phyloP scores from a whole-genome alignment of 441 rosid genomes.

The Eruca vesicaria region DNA sequence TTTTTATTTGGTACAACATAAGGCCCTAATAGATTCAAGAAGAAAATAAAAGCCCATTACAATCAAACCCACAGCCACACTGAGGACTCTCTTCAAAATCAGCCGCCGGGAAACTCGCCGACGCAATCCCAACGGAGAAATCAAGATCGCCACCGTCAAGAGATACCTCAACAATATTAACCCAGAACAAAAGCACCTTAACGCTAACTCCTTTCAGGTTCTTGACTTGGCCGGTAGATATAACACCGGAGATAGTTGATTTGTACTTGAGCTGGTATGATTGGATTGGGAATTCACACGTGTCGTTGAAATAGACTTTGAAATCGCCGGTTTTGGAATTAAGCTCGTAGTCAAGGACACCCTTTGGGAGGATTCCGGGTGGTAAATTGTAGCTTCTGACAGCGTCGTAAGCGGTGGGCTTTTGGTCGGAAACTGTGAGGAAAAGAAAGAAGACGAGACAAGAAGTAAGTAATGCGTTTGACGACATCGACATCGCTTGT shows the following conservation, averaged over 20 bases:
- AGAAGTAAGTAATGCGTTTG: conserved; percentile 3
- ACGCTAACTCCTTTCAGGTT: conserved; percentile 65
- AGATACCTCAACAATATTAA: conserved; percentile 59
- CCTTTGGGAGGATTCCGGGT: conserved; percentile 59
- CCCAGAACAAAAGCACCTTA: conserved; percentile 66
- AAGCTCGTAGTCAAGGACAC: conserved; percentile 50
- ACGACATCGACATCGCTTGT: conserved; percentile 17
- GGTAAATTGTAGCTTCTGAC: conserved; percentile 49
- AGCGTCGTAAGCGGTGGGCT: conserved; percentile 49
- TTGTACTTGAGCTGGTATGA: conserved; percentile 57
- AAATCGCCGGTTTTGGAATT: conserved; percentile 49
- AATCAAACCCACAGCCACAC: conserved; percentile 81
- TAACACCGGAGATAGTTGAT: conserved; percentile 51
- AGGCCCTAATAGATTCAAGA: conserved; percentile 17
- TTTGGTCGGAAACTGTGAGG: neutral
- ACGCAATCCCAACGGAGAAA: conserved; percentile 74
- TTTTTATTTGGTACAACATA: conserved; percentile 11
- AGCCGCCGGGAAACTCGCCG: conserved; percentile 53
- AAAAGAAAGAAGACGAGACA: neutral
- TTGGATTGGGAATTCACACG: conserved; percentile 57
- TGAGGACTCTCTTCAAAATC: conserved; percentile 64
- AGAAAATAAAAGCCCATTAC: conserved; percentile 31
- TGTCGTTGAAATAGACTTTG: conserved; percentile 49
- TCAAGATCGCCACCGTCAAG: conserved; percentile 47
- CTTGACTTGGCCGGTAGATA: conserved; percentile 43